phyloP scores from a whole-genome alignment of 495 filamentous ascomycete species.

The Chaetomium fimeti region DNA sequence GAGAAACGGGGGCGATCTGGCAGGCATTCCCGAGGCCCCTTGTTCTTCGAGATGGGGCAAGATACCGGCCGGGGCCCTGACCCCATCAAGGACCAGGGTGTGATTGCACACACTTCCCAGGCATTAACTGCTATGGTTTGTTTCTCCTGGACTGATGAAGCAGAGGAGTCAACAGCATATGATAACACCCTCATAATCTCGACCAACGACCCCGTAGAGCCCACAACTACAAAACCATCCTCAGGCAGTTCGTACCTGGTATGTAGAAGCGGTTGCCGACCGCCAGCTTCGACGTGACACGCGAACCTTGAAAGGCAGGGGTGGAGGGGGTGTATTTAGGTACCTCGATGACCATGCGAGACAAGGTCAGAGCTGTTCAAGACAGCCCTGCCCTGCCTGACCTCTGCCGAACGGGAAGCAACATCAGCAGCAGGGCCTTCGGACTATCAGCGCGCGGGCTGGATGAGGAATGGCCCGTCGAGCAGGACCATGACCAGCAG shows the following conservation, averaged over 20 bases:
- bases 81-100: constrained; percentile 22
- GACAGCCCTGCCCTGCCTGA: not conserved
- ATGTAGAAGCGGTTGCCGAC: not conserved
- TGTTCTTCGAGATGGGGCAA: constrained; percentile 39
- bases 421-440: constrained; percentile 20
- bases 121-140: constrained; percentile 27
- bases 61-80: constrained; percentile 17
- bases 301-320: not conserved
- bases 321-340: constrained; percentile 5
- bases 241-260: not conserved
- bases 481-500: constrained; percentile 16
- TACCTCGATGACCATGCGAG: constrained; percentile 4
- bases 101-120: constrained; percentile 19
- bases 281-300: not conserved
- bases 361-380: not conserved
- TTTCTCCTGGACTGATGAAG: constrained; percentile 11
- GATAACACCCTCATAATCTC: not conserved
- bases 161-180: not conserved
- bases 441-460: constrained; percentile 22
- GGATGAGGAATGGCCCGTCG: constrained; percentile 24
- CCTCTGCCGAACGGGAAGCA: constrained; percentile 31
- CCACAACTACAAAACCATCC: not conserved
- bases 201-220: not conserved
- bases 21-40: constrained; percentile 32
- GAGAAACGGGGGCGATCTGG: constrained; percentile 49